Evolutionary conservation across 2,329 filamentous ascomycete genomes (phyloP).

Genomic region (Exophiala dermatitidis): DNA sequence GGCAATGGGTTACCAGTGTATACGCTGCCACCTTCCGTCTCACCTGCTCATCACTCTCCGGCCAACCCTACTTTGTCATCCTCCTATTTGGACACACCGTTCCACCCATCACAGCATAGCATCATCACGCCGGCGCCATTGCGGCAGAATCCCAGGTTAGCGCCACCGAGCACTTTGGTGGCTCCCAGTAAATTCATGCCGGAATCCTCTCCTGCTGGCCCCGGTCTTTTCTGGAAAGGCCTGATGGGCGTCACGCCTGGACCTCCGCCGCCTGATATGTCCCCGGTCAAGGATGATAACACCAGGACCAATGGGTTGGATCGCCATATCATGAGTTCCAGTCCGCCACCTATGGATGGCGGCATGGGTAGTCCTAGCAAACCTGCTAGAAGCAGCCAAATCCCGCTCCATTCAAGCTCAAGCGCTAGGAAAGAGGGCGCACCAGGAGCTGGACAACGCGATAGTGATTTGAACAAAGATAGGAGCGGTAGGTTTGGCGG

Average conservation of each 20-base stretch:
- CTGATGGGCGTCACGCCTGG: constrained; percentile 34
- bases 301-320: constrained; percentile 29
- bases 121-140: constrained; percentile 45
- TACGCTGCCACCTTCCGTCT: constrained; percentile 21
- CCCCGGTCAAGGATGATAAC: constrained; percentile 40
- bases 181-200: constrained; percentile 47
- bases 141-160: constrained; percentile 42
- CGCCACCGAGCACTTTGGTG: constrained; percentile 44
- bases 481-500: constrained; percentile 6
- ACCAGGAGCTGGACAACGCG: neutral
- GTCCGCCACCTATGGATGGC: constrained; percentile 42
- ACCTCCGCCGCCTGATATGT: constrained; percentile 36
- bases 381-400: constrained; percentile 28
- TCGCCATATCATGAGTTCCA: constrained; percentile 39
- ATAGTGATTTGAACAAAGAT: constrained; percentile 5
- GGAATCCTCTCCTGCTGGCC: constrained; percentile 42
- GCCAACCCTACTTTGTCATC: constrained; percentile 40
- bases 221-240: constrained; percentile 42
- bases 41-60: constrained; percentile 31
- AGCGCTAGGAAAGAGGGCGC: constrained; percentile 31
- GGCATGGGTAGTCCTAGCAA: constrained; percentile 40
- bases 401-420: constrained; percentile 28
- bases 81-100: constrained; percentile 42
- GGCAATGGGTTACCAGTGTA: constrained; percentile 21
- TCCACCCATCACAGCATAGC: constrained; percentile 33